Evolutionary conservation across 2,329 filamentous ascomycete species (phyloP), one percentile per base, ranked within the genome.

Genomic region (Sporothrix globosa): DNA sequence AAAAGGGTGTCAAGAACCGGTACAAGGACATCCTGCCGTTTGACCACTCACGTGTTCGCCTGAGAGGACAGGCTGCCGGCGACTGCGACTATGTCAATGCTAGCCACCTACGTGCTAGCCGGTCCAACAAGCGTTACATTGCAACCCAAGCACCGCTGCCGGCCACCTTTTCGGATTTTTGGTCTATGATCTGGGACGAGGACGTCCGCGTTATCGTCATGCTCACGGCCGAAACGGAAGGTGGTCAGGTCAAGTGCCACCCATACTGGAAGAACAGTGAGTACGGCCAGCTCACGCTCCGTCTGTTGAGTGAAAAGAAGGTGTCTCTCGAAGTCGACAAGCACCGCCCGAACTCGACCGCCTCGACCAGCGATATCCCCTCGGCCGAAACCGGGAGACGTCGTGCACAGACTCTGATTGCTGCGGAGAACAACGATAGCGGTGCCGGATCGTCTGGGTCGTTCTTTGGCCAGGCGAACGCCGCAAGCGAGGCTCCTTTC

Each of bases 21-120:
- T 99, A 99, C 83, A 98, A 97, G 82, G 96, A 97, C 75, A 97
- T 98, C 70, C 90, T 97, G 81, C 96, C 96, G 0, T 99, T 96
- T 78, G 95, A 98, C 77, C 96, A 99, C 79, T 90, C 93, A 2
- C 85, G 96, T 71, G 96, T 99, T 69, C 93, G 88, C 74, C 81
- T 99, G 61, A 85, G 91, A 74, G 87, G 88, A 54, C 87, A 90
- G 48, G 82, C 86, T 0, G 82, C 86, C 1, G 90, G 90, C 14
- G 85, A 84, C 27, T 97, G 95, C 79, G 96, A 99, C 79, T 99
- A 99, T 77, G 89, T 99, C 81, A 99, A 99, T 77, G 96, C 94
- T 21, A 98, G 92, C 78, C 88, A 97, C 75, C 83, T 98, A 73
- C 90, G 91, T 78, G 87, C 94, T 1, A 87, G 89, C 39, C 87